Base-by-base conservation (phyloP, 2,329 filamentous ascomycete species). In the Chlorencoelia australis region DNA sequence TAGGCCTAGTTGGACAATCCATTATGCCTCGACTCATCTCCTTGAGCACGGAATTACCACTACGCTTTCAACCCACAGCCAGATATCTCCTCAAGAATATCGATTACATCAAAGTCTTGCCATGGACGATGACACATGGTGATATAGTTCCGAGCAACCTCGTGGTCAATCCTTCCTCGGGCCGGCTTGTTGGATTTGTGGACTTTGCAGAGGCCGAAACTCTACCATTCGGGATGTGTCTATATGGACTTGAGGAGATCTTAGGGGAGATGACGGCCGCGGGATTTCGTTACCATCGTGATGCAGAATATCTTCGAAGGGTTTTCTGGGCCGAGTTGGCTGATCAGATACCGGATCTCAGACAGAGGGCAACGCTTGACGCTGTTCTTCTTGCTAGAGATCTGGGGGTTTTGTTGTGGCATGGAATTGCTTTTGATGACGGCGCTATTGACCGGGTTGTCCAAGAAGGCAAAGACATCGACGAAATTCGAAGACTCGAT, bases 171-270 rank as follows among this genome's bases (percentile, higher is more conserved):
- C 47, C 57, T 0, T 37, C 54, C 1, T 62, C 61, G 0, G 69
- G 68, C 35, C 37, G 46, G 3, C 49, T 79, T 6, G 60, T 50
- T 0, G 77, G 75, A 1, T 40, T 80, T 1, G 61, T 81, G 0
- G 77, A 81, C 49, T 81, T 75, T 76, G 71, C 72, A 0, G 76
- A 81, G 49, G 73, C 68, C 0, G 75, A 79, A 49, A 66, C 60
- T 41, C 51, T 78, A 7, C 75, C 75, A 0, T 75, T 77, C 45
- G 76, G 75, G 0, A 60, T 70, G 3, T 69, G 67, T 17, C 53
- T 78, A 28, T 79, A 78, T 45, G 75, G 74, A 0, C 53, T 79
- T 0, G 75, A 80, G 49, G 66, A 75, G 52, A 49, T 79, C 1
- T 57, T 81, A 1, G 73, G 75, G 1, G 58, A 61, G 38, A 49